Percentiles rank a stretch among this genome's conserved stretches.
phyloP scores from a whole-genome alignment of 495 filamentous ascomycete genomes.

The Penicillium canescens region DNA sequence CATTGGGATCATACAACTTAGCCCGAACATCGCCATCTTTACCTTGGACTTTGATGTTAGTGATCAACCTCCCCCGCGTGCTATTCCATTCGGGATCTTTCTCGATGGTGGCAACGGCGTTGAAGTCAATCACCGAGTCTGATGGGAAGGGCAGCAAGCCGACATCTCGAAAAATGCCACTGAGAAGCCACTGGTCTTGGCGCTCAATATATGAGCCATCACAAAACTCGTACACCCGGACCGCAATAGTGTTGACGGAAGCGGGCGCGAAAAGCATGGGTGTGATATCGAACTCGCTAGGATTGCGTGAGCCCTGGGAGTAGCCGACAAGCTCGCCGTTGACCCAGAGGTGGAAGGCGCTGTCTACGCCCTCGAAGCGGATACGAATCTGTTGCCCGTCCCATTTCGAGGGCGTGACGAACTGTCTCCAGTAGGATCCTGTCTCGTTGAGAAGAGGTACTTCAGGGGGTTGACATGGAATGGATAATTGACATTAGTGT shows the following conservation, averaged over 20 bases:
- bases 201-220: slow-evolving; percentile 67
- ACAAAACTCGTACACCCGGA: slow-evolving; percentile 62
- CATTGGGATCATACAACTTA: slow-evolving; percentile 12
- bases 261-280: slow-evolving; percentile 32
- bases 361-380: slow-evolving; percentile 67
- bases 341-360: slow-evolving; percentile 65
- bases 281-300: slow-evolving; percentile 63
- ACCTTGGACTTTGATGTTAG: slow-evolving; percentile 40
- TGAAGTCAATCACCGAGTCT: slow-evolving; percentile 3
- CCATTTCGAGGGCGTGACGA: slow-evolving; percentile 40
- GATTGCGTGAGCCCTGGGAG: slow-evolving; percentile 63
- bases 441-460: slow-evolving; percentile 56
- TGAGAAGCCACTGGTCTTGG: slow-evolving; percentile 58
- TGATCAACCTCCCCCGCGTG: slow-evolving; percentile 53
- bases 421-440: slow-evolving; percentile 54
- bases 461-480: slow-evolving; percentile 58
- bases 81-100: slow-evolving; percentile 59
- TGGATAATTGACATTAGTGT: slow-evolving; percentile 61
- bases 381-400: slow-evolving; percentile 47
- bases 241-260: slow-evolving; percentile 48
- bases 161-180: slow-evolving; percentile 69
- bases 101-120: slow-evolving; percentile 38
- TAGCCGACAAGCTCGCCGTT: slow-evolving; percentile 62
- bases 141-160: slow-evolving; percentile 56
- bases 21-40: slow-evolving; percentile 14